These are phyloP conservation scores for Irpex sp. DNA, from an alignment of 1,284 basidiomycete genomes.

Conservation along the genomic window DNA sequence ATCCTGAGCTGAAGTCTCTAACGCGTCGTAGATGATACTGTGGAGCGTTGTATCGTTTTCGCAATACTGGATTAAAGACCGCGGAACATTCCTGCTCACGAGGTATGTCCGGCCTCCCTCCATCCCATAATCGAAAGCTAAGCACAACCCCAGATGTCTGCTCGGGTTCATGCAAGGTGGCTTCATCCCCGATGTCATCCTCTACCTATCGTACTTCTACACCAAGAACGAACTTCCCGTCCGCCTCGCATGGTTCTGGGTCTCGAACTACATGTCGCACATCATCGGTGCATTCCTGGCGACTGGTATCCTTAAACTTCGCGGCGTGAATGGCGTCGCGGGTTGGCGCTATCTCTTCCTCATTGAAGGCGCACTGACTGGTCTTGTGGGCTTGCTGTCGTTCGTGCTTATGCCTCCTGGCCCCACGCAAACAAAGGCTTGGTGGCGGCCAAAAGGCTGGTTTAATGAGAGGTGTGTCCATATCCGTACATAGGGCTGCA, in stretches of 20 bases:
- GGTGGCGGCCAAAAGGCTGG: constrained; percentile 69
- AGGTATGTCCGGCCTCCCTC: constrained; percentile 30
- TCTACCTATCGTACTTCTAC: constrained; percentile 72
- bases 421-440: constrained; percentile 61
- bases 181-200: constrained; percentile 60
- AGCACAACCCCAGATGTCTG: constrained; percentile 15
- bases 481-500: no score
- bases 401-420: constrained; percentile 69
- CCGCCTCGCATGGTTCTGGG: constrained; percentile 65
- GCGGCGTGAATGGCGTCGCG: constrained; percentile 47
- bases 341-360: constrained; percentile 57
- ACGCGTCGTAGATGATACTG: constrained; percentile 37
- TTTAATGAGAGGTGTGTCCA: constrained; percentile 50
- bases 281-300: constrained; percentile 60
- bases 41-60: constrained; percentile 53
- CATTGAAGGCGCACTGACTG: constrained; percentile 50
- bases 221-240: constrained; percentile 63
- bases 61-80: constrained; percentile 61
- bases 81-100: constrained; percentile 44
- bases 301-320: constrained; percentile 46
- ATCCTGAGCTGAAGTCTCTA: not conserved
- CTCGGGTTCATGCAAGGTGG: constrained; percentile 55
- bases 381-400: constrained; percentile 49
- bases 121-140: constrained; percentile 5
- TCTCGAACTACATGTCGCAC: constrained; percentile 49